phyloP scores from a whole-genome alignment of 805 yeast genomes.

The Wickerhamiella sergipiensis region DNA sequence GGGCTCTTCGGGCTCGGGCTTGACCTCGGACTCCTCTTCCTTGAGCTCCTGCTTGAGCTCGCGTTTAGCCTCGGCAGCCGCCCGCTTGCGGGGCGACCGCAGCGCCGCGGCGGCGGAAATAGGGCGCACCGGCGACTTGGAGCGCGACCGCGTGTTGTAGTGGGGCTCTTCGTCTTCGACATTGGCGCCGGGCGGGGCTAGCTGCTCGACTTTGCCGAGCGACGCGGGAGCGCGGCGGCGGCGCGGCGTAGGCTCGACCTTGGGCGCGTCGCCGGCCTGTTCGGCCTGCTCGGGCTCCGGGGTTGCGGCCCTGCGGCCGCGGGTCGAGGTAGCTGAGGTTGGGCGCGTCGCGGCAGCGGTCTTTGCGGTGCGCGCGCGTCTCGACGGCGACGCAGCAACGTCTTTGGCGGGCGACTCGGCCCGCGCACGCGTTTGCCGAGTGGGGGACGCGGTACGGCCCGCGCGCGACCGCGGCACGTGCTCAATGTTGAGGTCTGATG shows the following conservation, averaged over 20 bases:
- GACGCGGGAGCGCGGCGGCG: conserved; percentile 2
- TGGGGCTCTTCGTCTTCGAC: neutral
- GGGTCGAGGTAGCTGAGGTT: too few relatives aligned
- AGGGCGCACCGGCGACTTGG: conserved; percentile 4
- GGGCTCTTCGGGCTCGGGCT: neutral
- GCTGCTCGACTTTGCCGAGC: neutral
- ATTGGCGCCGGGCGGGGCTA: neutral
- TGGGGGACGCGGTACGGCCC: neutral
- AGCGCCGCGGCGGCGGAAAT: neutral
- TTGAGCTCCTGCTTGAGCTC: neutral
- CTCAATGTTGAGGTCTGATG: conserved; percentile 29
- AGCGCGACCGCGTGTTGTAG: conserved; percentile 5
- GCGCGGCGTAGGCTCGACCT: neutral
- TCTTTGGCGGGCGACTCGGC: neutral
- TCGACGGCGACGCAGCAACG: neutral
- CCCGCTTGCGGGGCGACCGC: neutral
- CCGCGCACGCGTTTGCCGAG: neutral
- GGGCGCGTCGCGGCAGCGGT: neutral
- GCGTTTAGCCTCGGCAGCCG: neutral
- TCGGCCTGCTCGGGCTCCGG: conserved; percentile 1
- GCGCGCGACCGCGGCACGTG: conserved; percentile 20
- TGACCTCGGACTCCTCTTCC: neutral
- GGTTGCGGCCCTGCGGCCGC: neutral
- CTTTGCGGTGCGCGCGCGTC: conserved; percentile 1
- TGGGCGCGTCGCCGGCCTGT: neutral